These are phyloP conservation scores for Isatis lusitanica DNA, from an alignment of 441 rosid genomes.

Conservation along the genomic window DNA sequence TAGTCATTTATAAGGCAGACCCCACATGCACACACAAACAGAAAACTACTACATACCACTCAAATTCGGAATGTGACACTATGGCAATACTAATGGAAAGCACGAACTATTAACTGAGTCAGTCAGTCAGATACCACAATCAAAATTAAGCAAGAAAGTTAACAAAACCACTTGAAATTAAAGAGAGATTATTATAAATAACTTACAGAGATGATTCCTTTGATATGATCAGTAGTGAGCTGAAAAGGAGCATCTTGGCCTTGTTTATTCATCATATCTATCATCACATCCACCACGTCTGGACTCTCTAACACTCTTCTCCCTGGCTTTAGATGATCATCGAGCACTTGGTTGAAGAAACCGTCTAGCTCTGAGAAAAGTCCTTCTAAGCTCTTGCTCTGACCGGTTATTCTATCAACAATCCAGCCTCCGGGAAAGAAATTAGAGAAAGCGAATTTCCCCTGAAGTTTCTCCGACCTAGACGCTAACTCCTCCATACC, in stretches of 20 bases:
- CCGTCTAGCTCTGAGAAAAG: slow-evolving; percentile 40
- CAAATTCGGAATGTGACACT: not conserved
- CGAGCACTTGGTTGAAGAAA: slow-evolving; percentile 41
- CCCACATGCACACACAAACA: not conserved
- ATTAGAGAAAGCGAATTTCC: slow-evolving; percentile 34
- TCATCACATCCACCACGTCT: slow-evolving; percentile 46
- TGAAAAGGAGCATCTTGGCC: slow-evolving; percentile 17
- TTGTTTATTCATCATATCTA: slow-evolving; percentile 35
- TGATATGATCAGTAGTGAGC: slow-evolving; percentile 44
- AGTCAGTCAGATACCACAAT: not conserved
- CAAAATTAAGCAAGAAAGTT: not conserved
- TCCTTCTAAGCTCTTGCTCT: slow-evolving; percentile 38
- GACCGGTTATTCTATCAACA: slow-evolving; percentile 42
- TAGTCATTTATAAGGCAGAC: not conserved
- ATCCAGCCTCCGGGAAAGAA: slow-evolving; percentile 51
- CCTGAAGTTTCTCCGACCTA: slow-evolving; percentile 31
- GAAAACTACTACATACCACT: not conserved
- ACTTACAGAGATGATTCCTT: slow-evolving; percentile 52
- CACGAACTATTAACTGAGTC: not conserved
- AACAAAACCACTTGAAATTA: not conserved
- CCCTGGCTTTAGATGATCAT: slow-evolving; percentile 48
- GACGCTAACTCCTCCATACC: slow-evolving; percentile 30
- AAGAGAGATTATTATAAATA: not conserved
- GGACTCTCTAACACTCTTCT: slow-evolving; percentile 34
- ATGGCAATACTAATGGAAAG: not conserved